Percentiles rank a stretch among this genome's conserved stretches.
Conservation (phyloP, 2,329 filamentous ascomycete species). For the Aspergillaceae sp. region DNA sequence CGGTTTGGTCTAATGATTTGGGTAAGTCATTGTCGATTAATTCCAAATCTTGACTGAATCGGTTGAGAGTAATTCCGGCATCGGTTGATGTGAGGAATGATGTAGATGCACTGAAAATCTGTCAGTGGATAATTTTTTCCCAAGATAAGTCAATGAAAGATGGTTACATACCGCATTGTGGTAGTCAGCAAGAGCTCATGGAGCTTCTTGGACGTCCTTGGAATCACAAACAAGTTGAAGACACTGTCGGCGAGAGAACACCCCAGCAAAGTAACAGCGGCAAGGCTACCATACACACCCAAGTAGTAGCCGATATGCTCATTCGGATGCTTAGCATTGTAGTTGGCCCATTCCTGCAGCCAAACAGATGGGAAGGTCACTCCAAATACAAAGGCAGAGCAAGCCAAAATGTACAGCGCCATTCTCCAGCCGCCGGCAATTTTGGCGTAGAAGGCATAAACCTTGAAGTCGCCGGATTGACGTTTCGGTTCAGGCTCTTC, state of each 20-base stretch:
- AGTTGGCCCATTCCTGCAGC: conserved; percentile 35
- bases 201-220: conserved; percentile 12
- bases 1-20: background rate
- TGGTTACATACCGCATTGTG: conserved; percentile 8
- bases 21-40: conserved; percentile 39
- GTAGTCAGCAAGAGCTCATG: conserved; percentile 13
- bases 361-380: conserved; percentile 19
- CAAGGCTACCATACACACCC: conserved; percentile 16
- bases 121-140: conserved; percentile 1
- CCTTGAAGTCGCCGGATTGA: no score
- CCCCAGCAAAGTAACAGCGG: background rate
- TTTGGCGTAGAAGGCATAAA: no score
- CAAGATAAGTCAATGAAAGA: conserved; percentile 2
- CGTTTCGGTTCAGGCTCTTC: no score
- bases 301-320: conserved; percentile 26
- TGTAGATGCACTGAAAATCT: conserved; percentile 15
- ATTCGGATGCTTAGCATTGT: conserved; percentile 28
- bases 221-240: conserved; percentile 12
- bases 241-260: conserved; percentile 2
- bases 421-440: no score
- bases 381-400: background rate
- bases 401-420: background rate
- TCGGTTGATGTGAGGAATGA: conserved; percentile 13
- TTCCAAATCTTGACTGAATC: conserved; percentile 38
- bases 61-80: conserved; percentile 4